Evolutionary conservation across 2,329 filamentous ascomycete genomes (phyloP), one percentile per base, ranked within the genome.

Genomic region (Curvularia sp.): DNA sequence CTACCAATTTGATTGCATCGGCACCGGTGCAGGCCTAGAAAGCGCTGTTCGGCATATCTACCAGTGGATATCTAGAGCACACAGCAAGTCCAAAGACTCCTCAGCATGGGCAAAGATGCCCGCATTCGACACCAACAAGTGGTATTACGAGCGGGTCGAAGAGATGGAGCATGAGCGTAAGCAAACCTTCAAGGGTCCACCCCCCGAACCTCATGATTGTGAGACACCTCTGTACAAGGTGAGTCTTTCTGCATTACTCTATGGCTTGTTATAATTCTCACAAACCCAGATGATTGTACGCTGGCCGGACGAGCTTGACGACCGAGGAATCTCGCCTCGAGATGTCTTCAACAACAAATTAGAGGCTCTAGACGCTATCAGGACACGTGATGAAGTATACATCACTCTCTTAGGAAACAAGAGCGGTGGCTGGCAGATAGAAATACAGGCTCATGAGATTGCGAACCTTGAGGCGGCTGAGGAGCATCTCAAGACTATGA

Each of bases 271-370:
- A 9, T 36, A 4, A n/a, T 10, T 18, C 19, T 18, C 13, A 28
- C 42, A n/a, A 18, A 23, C 25, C 13, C 38, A 55, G 49, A 15
- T 30, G 10, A 30, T 21, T 48, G 39, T 60, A 21, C 18, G 55
- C 28, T 75, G 74, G 74, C 69, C 72, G 1, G 38, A 59, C 6
- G 63, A 71, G 18, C 55, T 74, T 1, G 34, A 43, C 25, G 55
- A 57, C n/a, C 13, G 60, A 6, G 27, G 53, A 1, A 47, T 69
- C 12, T 61, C 57, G 3, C 71, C 71, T n/a, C 60, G 64, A 27
- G 64, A 69, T 47, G 65, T 56, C 1, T 73, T 77, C 34, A 70
- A 72, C 5, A 59, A 62, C 49, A 69, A 67, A 34, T 64, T 75
- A 2, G 69, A 73, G 57, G 59, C 42, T 4, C 52, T 77, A 2